These are phyloP conservation scores for Arachis hypogaea DNA, from an alignment of 306 rosid genomes.

Conservation along the genomic window DNA sequence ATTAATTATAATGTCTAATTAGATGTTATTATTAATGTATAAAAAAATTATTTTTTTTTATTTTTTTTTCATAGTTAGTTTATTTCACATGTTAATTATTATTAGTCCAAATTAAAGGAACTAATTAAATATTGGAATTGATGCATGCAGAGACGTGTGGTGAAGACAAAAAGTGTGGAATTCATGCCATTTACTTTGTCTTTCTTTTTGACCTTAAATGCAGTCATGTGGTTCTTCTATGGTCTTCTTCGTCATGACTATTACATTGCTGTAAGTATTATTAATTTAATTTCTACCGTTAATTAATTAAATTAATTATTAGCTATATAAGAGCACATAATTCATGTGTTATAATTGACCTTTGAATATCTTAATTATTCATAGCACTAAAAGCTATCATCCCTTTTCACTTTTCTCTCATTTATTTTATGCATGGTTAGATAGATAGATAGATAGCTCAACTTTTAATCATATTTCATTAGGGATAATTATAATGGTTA, in stretches of 20 bases:
- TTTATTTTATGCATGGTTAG: background rate
- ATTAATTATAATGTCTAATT: too few species aligned
- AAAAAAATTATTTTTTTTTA: background rate
- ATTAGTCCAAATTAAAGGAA: background rate
- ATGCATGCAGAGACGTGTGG: conserved; percentile 66
- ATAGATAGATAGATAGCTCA: background rate
- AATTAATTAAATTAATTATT: too few species aligned
- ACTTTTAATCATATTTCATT: conserved; percentile 2
- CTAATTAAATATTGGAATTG: background rate
- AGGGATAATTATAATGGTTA: background rate
- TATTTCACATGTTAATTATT: background rate
- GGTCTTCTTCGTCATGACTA: conserved; percentile 79
- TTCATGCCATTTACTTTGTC: conserved; percentile 87
- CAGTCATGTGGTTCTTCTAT: conserved; percentile 94
- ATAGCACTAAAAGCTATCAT: too few species aligned
- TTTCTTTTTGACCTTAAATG: conserved; percentile 75
- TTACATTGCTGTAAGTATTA: conserved; percentile 74
- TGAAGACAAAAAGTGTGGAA: conserved; percentile 76
- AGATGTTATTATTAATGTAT: too few species aligned
- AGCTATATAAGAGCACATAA: background rate
- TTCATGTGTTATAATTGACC: background rate
- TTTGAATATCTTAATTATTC: conserved; percentile 5
- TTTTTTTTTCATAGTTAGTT: background rate
- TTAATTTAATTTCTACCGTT: background rate
- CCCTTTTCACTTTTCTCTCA: conserved; percentile 3